phyloP scores from a whole-genome alignment of 352 stramenopile genomes.

The Globisporangium canariense region DNA sequence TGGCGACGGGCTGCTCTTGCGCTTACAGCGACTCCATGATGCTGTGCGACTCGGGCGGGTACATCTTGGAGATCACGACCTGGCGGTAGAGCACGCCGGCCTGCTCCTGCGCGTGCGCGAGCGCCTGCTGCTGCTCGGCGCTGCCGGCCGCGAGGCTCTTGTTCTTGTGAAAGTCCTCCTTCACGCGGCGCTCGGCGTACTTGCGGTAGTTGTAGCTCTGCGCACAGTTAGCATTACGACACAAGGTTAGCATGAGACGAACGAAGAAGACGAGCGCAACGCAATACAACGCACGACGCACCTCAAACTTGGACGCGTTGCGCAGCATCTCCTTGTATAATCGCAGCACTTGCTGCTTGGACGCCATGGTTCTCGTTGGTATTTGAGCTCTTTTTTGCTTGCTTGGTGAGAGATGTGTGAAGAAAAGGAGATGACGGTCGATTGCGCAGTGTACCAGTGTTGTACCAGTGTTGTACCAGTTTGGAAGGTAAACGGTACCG shows the following conservation, averaged over 20 bases:
- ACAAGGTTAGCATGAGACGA: background rate
- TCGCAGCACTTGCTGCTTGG: constrained; percentile 39
- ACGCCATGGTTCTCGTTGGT: constrained; percentile 19
- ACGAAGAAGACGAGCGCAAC: background rate
- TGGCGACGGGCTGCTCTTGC: background rate
- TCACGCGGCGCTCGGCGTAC: constrained; percentile 62
- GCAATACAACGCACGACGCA: constrained; percentile 9
- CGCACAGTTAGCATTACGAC: constrained; percentile 6
- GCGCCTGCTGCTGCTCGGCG: constrained; percentile 45
- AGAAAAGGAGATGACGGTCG: background rate
- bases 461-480: too few relatives aligned
- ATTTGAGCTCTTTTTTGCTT: background rate
- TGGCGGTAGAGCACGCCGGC: constrained; percentile 57
- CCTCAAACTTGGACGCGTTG: constrained; percentile 48
- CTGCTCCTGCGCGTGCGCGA: constrained; percentile 44
- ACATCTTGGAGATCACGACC: constrained; percentile 62
- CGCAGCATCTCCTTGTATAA: constrained; percentile 62
- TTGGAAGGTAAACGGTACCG: too few relatives aligned
- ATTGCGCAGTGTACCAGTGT: background rate
- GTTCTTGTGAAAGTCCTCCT: constrained; percentile 75
- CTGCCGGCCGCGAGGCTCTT: constrained; percentile 39
- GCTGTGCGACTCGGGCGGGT: constrained; percentile 57
- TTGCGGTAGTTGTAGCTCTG: constrained; percentile 77
- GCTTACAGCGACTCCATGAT: constrained; percentile 51
- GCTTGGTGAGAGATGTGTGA: background rate